Evolutionary conservation across 306 rosid genomes (phyloP), one percentile per base, ranked within the genome.

Genomic region (Quercus rubra): DNA sequence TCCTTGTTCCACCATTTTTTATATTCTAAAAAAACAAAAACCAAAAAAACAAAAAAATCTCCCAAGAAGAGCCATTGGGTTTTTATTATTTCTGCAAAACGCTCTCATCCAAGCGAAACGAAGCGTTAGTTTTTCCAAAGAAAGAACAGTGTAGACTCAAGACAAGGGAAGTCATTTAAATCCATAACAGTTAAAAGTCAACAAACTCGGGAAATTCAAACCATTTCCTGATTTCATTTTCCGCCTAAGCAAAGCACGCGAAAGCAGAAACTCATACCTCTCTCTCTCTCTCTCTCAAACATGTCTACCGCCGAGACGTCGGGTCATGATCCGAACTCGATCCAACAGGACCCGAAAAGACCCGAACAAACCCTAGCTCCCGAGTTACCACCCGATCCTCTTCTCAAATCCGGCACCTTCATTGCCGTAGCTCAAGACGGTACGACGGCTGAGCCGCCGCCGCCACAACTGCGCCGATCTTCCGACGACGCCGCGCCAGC

Each of bases 321-420:
- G 52, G 25, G 52, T 19, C 52, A 67, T 15, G 51, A 67, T 33
- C 72, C 49, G 25, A 68, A 10, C 28, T 64, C 27, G 20, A 38
- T 62, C 74, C 72, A 67, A 38, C 81, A 69, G 7, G 58, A 72
- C 72, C 68, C 81, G 19, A 73, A 55, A 20, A 52, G 56, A 30
- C 73, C 69, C 75, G 57, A 28, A 7, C 73, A 74, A 56, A 9
- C 75, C 78, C 35, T 57, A 15, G 6, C 43, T 31, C 23, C 62
- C 54, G 71, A 49, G 23, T 9, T 73, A 4, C 85, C 85, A 0
- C 33, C 70, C 23, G 91, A 85, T 69, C 90, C 92, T 20, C 90
- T 86, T 10, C 90, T 89, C 71, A 61, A 35, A 33, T 25, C 83
- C 13, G 88, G 87, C 5, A 79, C 84, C 70, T 86, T 80, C 80